Base-by-base conservation (phyloP, 164 flowering plant species). In the Vitis riparia region DNA sequence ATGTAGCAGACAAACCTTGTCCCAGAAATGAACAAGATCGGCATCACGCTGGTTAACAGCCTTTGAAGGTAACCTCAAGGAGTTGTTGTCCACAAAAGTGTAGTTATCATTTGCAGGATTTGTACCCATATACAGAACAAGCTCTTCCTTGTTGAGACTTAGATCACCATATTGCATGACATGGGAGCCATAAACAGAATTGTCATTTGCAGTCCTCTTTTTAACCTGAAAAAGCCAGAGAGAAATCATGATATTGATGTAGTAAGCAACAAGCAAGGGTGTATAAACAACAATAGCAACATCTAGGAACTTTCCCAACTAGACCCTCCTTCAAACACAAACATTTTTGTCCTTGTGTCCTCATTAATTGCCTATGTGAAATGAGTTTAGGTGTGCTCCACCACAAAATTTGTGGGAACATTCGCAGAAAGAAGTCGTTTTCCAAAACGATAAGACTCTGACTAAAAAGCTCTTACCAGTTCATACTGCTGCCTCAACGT, bases 111-210 rank as follows among this genome's bases (percentile, higher is more conserved):
- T 92, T 44, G 79, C 92, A 61, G 95, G 97, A 80, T 92, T 83
- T 10, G 92, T 79, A 63, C 97, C 98, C 71, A 92, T 71, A 74
- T 86, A 94, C 62, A 73, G 19, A 78, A 80, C 83, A 47, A 94
- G 80, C 11, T 72, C 14, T 1, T 86, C 84, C 68, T 76, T 75
- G 81, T 80, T 85, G 37, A 89, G 86, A 11, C 66, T 62, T 57
- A 77, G 11, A 69, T 92, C 91, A 30, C 97, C 97, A 73, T 80
- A 91, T 84, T 94, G 90, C 94, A 88, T 89, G 63, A 92, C 98
- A 80, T 94, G 97, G 44, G 98, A 94, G 17, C 97, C 94, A 62
- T 67, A 79, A 62, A 8, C 63, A 51, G 69, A 74, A 77, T 76
- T 75, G 13, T 63, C 77, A 73, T 73, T 81, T 11, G 84, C 68